A percentile compares a stretch with the other conserved stretches of the same genome.
These are phyloP conservation scores for Pythium graminicola DNA, from an alignment of 352 stramenopile genomes.

Conservation along the genomic window DNA sequence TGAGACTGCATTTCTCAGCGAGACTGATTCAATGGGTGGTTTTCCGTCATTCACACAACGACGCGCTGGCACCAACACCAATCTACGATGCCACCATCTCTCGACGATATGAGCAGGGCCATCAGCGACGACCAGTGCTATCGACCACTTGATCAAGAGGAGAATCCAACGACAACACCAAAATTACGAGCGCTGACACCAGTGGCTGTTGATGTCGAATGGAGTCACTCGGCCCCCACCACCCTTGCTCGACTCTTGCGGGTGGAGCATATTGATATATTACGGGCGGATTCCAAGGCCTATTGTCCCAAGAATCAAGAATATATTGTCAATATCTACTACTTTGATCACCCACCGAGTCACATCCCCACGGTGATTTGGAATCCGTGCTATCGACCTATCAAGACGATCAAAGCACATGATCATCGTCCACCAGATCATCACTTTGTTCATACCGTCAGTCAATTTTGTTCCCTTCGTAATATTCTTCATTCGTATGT, in stretches of 20 bases:
- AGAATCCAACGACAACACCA: no score
- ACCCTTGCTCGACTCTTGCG: neutral
- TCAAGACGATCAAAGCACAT: neutral
- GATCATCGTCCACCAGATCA: neutral
- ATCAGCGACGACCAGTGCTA: no score
- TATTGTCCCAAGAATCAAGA: neutral
- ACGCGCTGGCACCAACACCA: no score
- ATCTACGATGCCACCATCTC: no score
- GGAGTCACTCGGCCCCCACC: neutral
- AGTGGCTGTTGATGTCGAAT: no score
- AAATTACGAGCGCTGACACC: no score
- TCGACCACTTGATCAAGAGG: no score
- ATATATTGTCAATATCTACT: constrained; percentile 6
- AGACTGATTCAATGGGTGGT: no score
- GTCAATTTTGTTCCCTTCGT: constrained; percentile 6
- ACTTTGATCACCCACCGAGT: neutral
- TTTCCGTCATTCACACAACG: no score
- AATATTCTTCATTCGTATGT: constrained; percentile 2
- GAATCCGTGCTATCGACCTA: no score
- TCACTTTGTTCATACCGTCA: neutral
- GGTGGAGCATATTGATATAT: neutral
- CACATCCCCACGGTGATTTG: constrained; percentile 2
- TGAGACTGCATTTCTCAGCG: no score
- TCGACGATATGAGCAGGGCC: no score
- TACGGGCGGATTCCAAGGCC: neutral